phyloP scores from a whole-genome alignment of 352 stramenopile species.

The Phytophthora quininea region DNA sequence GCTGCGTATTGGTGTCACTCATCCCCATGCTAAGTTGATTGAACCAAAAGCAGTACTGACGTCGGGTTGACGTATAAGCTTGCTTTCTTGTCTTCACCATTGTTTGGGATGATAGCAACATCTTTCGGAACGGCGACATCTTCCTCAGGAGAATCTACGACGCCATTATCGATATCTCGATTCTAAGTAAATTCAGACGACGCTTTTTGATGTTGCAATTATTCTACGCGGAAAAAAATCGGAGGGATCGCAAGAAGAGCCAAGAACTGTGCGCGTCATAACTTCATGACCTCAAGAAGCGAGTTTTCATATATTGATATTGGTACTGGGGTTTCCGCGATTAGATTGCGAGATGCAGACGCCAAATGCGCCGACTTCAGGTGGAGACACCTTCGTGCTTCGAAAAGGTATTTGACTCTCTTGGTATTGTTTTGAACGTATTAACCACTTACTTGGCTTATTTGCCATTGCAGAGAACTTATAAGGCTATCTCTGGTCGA shows the following conservation, averaged over 20 bases:
- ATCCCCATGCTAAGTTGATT: conserved; percentile 75
- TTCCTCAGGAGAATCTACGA: conserved; percentile 9
- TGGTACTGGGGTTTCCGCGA: background rate
- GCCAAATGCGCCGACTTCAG: conserved; percentile 64
- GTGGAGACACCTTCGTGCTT: conserved; percentile 75
- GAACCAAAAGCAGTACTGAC: conserved; percentile 37
- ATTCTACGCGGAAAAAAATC: conserved; percentile 41
- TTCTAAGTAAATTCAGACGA: conserved; percentile 3
- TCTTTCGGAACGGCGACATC: conserved; percentile 7
- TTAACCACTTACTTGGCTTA: too few species aligned
- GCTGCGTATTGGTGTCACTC: conserved; percentile 80
- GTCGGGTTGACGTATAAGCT: conserved; percentile 47
- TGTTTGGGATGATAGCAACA: conserved; percentile 1
- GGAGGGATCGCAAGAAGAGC: conserved; percentile 77
- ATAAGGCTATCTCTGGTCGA: conserved; percentile 85
- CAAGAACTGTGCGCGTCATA: conserved; percentile 73
- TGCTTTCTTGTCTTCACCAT: conserved; percentile 39
- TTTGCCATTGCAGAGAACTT: conserved; percentile 62
- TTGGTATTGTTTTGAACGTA: background rate
- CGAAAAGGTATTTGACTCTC: conserved; percentile 48
- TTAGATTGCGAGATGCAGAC: conserved; percentile 75
- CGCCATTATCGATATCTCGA: conserved; percentile 5
- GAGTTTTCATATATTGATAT: background rate
- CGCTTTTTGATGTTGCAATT: too few species aligned
- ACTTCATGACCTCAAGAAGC: conserved; percentile 83